Evolutionary conservation across 1,139 yeast species (phyloP), one percentile per base, ranked within the genome.

Genomic region (Saccharomyces hybrid): DNA sequence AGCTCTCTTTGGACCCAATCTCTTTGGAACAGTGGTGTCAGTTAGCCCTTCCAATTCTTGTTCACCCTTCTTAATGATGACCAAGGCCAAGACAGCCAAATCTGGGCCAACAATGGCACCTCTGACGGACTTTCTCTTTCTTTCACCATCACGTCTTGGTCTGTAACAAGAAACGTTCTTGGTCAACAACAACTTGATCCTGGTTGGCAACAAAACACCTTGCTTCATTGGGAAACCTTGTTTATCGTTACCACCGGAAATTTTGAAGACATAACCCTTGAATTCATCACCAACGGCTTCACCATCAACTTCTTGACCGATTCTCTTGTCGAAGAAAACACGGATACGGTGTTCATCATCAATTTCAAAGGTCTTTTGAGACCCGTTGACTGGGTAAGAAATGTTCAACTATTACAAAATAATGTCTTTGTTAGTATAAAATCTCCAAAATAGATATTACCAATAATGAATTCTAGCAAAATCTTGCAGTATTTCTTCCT

Each of bases 161-260:
- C 99, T 93, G 96, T 93, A 93, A 86, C 98, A 91, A 73, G 97
- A 88, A 84, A 82, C 88, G 74, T 95, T 97, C 81, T 88, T 85
- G 71, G 96, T 77, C 76, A 93, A 83, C 76, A 95, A 84, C 73
- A 93, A 86, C 78, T 88, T 90, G 73, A 95, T 98, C 87, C 99
- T 95, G 85, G 95, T 89, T 80, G 99, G 98, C 83, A 89, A 95
- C 85, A 93, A 83, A 68, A 93, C 99, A 86, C 97, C 97, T 82
- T 93, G 99, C 81, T 91, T 93, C 99, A 95, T 93, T 81, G 99
- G 98, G 97, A 93, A 95, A 83, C 99, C 99, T 84, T 93, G 99
- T 83, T 93, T 93, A 83, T 93, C 99, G 88, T 95, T 95, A 86
- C 99, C 99, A 76, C 99, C 99, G 71, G 98, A 81, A 78, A 93